Evolutionary conservation across 1,284 basidiomycete species (phyloP).

Genomic region (Meripilus lineatus): DNA sequence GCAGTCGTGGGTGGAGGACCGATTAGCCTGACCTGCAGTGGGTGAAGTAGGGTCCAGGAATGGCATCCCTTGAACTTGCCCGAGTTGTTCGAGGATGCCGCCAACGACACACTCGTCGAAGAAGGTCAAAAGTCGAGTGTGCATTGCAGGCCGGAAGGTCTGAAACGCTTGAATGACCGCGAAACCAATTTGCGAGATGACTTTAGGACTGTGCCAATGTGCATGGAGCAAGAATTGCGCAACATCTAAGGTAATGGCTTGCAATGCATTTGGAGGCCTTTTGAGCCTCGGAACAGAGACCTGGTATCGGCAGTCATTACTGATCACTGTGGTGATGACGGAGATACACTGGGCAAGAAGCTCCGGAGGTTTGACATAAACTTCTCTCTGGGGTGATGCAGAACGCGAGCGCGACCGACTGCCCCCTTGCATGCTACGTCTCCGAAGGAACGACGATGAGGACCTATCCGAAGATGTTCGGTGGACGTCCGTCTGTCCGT

Average conservation of each 20-base stretch:
- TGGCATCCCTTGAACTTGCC: conserved; percentile 30
- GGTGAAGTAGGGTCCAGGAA: too few species aligned
- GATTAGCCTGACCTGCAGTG: too few species aligned
- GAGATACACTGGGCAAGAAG: conserved; percentile 58
- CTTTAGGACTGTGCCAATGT: conserved; percentile 45
- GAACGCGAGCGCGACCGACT: conserved; percentile 46
- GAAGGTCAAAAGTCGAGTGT: conserved; percentile 52
- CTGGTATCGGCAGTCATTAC: conserved; percentile 66
- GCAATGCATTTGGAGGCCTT: conserved; percentile 61
- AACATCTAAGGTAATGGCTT: conserved; percentile 57
- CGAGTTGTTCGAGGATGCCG: conserved; percentile 43
- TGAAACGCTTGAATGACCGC: conserved; percentile 65
- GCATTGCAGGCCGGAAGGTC: conserved; percentile 56
- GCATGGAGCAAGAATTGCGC: conserved; percentile 53
- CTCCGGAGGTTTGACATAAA: conserved; percentile 35
- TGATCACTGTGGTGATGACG: conserved; percentile 54
- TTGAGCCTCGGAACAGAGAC: conserved; percentile 48
- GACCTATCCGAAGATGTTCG: not conserved
- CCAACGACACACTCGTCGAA: conserved; percentile 57
- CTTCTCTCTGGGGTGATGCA: conserved; percentile 35
- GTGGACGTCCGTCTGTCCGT: not conserved
- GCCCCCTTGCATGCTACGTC: conserved; percentile 12
- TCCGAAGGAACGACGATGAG: conserved; percentile 8
- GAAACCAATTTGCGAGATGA: conserved; percentile 54
- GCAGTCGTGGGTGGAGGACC: conserved; percentile 18